Base-by-base conservation (phyloP, 257 asterid genomes). In the Jasminum sambac region DNA sequence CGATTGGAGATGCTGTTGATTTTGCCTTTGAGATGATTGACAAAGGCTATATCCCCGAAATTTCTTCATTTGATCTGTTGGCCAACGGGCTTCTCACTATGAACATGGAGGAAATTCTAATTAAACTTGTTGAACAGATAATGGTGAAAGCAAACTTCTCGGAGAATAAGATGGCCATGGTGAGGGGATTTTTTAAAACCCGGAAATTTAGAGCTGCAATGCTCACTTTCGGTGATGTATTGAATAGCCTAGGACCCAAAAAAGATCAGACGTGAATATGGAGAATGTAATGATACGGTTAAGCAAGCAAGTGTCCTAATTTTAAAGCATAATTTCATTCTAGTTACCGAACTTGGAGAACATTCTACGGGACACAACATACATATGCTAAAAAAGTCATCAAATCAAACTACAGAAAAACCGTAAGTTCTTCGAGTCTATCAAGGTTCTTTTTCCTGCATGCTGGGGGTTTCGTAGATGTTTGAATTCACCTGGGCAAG, bases 81-180 rank as follows among this genome's bases (percentile, higher is more conserved):
- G 97, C 98, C 13, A 96, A 94, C 75, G 98, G 97, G 62, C 96
- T 91, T 58, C 79, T 79, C 70, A 77, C 95, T 70, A 76, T 94
- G 26, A n/a, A n/a, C n/a, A n/a, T n/a, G n/a, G n/a, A n/a, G n/a
- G n/a, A n/a, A n/a, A n/a, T n/a, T n/a, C n/a, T 94, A 16, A 63
- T 83, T 13, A 89, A 83, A 71, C 92, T 94, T 21, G 67, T 86
- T 2, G 83, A 71, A 42, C 85, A 80, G 86, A 81, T 89, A 42
- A 86, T 84, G 92, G 82, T 24, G 62, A 83, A 73, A 71, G 93
- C 86, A 24, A 79, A 65, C 21, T 88, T 91, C 70, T 69, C 84
- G 8, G 88, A 86, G 11, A 84, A 57, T 64, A 97, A 91, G 82
- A 90, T 76, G 43, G 79, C 79, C 39, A 85, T 94, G 95, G 75